Base-by-base conservation (phyloP, 2,329 filamentous ascomycete genomes). In the Calonectria henricotiae region DNA sequence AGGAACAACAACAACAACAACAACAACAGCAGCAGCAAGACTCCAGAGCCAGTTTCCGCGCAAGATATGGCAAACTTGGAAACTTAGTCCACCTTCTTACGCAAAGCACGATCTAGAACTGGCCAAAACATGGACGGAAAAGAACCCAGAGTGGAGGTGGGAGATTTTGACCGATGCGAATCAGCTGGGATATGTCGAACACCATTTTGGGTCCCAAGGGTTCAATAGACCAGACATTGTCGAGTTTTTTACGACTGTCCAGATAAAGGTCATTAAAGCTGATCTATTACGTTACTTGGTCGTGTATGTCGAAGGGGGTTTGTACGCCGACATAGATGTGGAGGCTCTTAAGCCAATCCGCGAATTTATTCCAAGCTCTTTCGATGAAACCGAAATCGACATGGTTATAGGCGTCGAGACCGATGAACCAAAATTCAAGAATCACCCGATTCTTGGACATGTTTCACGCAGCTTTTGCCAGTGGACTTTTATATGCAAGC, bases 401-500 rank as follows among this genome's bases (percentile, higher is more conserved):
- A 58, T 58, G 51, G 51, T 58, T 17, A 39, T 58, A 17, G 51
- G 51, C 3, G n/a, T 58, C 20, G 51, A 58, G 32, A 23, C 51
- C 5, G 51, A 58, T 23, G 51, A 58, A 12, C 51, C 51, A 13
- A 39, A 39, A 4, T 58, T 58, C 13, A 58, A 58, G 51, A 20
- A 58, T 5, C 51, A 58, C 11, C 51, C 51, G 1, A 58, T 58
- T 6, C 51, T 58, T 39, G 51, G 51, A 17, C 51, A 25, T 25
- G 23, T 23, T 5, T 39, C 51, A 4, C 35, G 51, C 51, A 58
- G 51, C 20, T 58, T 58, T 27, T 58, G 51, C 12, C 51, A 58
- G 51, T 58, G 51, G 51, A 58, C 51, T 41, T 58, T 58, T 9
- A 58, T 39, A 15, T 58, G 51, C 51, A 58, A 58, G n/a, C 51